Evolutionary conservation across 78 protist genomes (phyloP), one percentile per base, ranked within the genome.

Genomic region (Isochrysis galbana): DNA sequence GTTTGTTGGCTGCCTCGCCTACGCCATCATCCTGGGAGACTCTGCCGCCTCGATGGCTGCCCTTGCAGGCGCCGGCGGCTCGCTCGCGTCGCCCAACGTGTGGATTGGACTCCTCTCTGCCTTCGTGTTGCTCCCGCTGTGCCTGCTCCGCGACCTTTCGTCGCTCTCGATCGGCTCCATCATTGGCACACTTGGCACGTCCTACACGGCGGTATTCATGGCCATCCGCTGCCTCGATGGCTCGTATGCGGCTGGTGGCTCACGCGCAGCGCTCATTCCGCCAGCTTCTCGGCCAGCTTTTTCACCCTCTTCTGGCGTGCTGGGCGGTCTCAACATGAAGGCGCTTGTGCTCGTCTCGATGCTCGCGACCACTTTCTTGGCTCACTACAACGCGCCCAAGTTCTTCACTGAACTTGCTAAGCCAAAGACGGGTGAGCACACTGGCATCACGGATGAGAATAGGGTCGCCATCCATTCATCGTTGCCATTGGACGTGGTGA

Each of bases 1-100:
- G 74, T 23, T 39, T 32, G 21, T 10, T 19, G 84, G 47, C 46
- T 1, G 32, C 32, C 84, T 77, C n/a, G 26, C 44, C 36, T 77
- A 77, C 84, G 47, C 84, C 32, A 77, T 77, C 84, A 77, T 77
- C 84, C 44, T 77, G n/a, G 84, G 84, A 42, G 84, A 77, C 84
- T 77, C 84, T 17, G 1, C 23, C 84, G 84, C 84, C 17, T 77
- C 84, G 46, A 77, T 77, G 36, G 84, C 84, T 32, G 4, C 47
- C 47, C 47, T 39, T 29, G 84, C 46, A 23, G 84, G 84, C 47
- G 84, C 47, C 17, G 29, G 29, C 46, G 23, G 17, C 34, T 46
- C 39, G 47, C 84, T 77, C 47, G 17, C 34, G 29, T 2, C 26
- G 25, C 46, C 47, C 21, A 34, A 39, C 84, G 44, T 5, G 1